Base-by-base conservation (phyloP, 768 basidiomycete genomes). In the Mycena haematopus region DNA sequence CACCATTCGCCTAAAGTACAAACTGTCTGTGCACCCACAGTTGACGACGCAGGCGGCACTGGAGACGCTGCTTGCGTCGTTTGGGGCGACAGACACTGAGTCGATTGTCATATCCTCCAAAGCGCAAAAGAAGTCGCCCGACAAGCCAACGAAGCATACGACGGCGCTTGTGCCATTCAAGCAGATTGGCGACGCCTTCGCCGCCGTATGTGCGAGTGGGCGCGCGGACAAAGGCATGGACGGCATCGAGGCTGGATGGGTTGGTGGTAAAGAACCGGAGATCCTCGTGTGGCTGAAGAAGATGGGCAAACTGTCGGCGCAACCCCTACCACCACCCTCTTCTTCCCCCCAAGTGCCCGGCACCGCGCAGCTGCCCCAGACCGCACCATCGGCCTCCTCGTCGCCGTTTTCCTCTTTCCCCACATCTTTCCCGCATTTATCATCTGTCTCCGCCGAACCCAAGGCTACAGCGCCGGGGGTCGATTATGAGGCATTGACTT, bases 401-500 rank as follows among this genome's bases (percentile, higher is more conserved):
- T 69, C 78, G 5, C 70, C 77, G 0, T 91, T 88, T 70, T 87
- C 87, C 1, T 86, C 88, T 2, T 91, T 89, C 70, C 87, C 88
- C 3, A 75, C 81, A 9, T 79, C 81, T 42, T 82, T 86, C 62
- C 68, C 75, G 17, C 69, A 75, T 52, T 52, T 77, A 61, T 69
- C 76, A 69, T 61, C 65, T 11, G 58, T 56, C n/a, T 52, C 54
- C 45, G 59, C 54, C 45, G 59, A 62, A 70, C 19, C 44, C 68
- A n/a, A 72, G 70, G 22, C 74, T n/a, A 52, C 71, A 21, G 65
- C 74, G 22, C 69, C 78, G 13, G 83, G 83, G 2, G 67, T 93
- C 51, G 90, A 93, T 71, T 95, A 89, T 58, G 93, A 94, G 74
- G 85, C 88, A 3, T 70, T 93, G 62, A 94, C 91, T 0, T 79